Evolutionary conservation across 1,139 yeast species (phyloP), one percentile per base, ranked within the genome.

Genomic region (Scheffersomyces stambukii): DNA sequence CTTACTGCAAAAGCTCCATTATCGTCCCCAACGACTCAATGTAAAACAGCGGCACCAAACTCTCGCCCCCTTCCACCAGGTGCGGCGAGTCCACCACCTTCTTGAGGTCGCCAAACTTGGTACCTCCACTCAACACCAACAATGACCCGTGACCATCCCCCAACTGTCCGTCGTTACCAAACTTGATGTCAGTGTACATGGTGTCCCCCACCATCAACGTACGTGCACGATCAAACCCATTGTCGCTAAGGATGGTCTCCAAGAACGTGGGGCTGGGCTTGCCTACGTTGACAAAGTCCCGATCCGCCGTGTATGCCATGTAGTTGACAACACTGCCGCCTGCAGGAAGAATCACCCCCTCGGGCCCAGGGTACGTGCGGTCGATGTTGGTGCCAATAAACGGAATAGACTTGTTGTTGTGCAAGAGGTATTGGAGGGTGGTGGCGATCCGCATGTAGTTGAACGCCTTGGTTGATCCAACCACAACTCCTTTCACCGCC

Each of bases 181-280:
- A 63, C 40, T 62, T 63, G 37, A 64, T 62, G 35, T 64, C 70
- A 2, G 70, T 64, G 35, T 63, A 63, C 21, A 63, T 42, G 2
- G 70, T 63, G 38, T 64, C 70, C n/a, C 70, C 70, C 7, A 62
- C 52, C 70, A 64, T 63, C 27, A 64, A 39, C 0, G 70, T 59
- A 24, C 42, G 50, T 13, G 35, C 34, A 25, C 42, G 48, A 17
- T 53, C 55, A 35, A 58, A 61, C 3, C 43, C 46, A 16, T 48
- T 52, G 18, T 51, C 52, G 5, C 41, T 41, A 28, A 62, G 35
- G 12, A 64, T 59, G 8, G 53, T 41, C 14, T 60, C 57, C 24
- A 64, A 43, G 20, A 64, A 56, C 6, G 43, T 40, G 2, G 46
- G 30, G 32, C 65, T 57, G 8, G 70, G 70, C 40, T 64, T 64